phyloP scores from a whole-genome alignment of 2,329 filamentous ascomycete genomes.

The Beauveria sp. region DNA sequence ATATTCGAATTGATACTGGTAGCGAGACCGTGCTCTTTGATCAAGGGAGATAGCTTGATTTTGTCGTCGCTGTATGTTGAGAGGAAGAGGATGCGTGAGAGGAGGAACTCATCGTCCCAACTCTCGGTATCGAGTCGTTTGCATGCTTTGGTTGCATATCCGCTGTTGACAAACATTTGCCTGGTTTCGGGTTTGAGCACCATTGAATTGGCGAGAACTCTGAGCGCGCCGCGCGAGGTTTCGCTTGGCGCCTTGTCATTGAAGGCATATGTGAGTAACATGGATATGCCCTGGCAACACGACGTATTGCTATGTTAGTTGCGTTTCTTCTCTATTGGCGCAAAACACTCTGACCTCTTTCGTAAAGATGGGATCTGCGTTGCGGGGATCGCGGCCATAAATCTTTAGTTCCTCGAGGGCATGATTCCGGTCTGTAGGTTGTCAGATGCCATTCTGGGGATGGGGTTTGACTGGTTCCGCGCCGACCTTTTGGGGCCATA shows the following conservation, averaged over 20 bases:
- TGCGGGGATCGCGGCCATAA: slow-evolving; percentile 54
- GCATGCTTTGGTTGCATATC: slow-evolving; percentile 56
- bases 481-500: slow-evolving; percentile 53
- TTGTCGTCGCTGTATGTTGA: slow-evolving; percentile 41
- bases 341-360: slow-evolving; percentile 46
- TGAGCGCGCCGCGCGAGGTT: slow-evolving; percentile 67
- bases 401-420: slow-evolving; percentile 62
- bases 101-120: slow-evolving; percentile 79
- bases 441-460: slow-evolving; percentile 13
- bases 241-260: slow-evolving; percentile 38
- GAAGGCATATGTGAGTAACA: slow-evolving; percentile 66
- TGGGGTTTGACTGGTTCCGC: neutral
- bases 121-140: slow-evolving; percentile 63
- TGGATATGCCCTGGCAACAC: slow-evolving; percentile 58
- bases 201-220: slow-evolving; percentile 73
- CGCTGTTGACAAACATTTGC: slow-evolving; percentile 30
- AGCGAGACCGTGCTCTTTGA: slow-evolving; percentile 31
- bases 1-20: slow-evolving; percentile 63
- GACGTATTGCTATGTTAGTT: slow-evolving; percentile 7
- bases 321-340: neutral
- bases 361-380: slow-evolving; percentile 81
- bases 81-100: slow-evolving; percentile 37
- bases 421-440: slow-evolving; percentile 49
- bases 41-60: slow-evolving; percentile 41
- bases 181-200: slow-evolving; percentile 45